A percentile compares a stretch with the other conserved stretches of the same genome.
These are phyloP conservation scores for Graphilbum fragrans DNA, from an alignment of 2,329 filamentous ascomycete genomes.

Conservation along the genomic window DNA sequence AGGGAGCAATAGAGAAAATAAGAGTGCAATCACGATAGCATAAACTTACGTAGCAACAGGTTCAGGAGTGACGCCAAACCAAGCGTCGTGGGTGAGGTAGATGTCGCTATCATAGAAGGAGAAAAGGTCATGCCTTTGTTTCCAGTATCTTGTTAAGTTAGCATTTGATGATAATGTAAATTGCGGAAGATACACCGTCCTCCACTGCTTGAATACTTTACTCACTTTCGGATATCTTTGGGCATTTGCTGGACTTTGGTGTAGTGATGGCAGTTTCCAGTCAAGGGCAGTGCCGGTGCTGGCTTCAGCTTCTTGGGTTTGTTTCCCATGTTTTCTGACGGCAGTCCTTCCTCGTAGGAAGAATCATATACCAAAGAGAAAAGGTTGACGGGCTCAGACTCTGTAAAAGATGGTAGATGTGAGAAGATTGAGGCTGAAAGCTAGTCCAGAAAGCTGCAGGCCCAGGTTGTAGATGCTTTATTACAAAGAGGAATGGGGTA, in stretches of 20 bases:
- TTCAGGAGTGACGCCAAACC: constrained; percentile 96
- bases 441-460: too few species aligned
- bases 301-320: constrained; percentile 20
- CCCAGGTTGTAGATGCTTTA: too few species aligned
- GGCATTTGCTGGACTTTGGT: constrained; percentile 58
- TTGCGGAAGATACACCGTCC: neutral
- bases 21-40: too few species aligned
- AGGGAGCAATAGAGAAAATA: neutral
- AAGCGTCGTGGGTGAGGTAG: constrained; percentile 83
- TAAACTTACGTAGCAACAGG: constrained; percentile 67
- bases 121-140: constrained; percentile 80
- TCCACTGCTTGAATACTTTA: neutral
- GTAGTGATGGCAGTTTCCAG: constrained; percentile 65
- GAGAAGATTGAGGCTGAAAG: too few species aligned
- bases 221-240: constrained; percentile 72
- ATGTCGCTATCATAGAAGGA: constrained; percentile 78
- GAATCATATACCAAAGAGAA: too few species aligned
- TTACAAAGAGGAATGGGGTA: too few species aligned
- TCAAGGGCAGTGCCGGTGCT: constrained; percentile 36
- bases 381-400: too few species aligned
- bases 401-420: too few species aligned
- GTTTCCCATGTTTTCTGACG: neutral
- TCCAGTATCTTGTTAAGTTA: constrained; percentile 59
- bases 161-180: neutral
- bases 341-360: too few species aligned